A percentile compares a stretch with the other conserved stretches of the same genome.
phyloP scores from a whole-genome alignment of 371 early-diverging fungal species.

The Furculomyces boomerangus region DNA sequence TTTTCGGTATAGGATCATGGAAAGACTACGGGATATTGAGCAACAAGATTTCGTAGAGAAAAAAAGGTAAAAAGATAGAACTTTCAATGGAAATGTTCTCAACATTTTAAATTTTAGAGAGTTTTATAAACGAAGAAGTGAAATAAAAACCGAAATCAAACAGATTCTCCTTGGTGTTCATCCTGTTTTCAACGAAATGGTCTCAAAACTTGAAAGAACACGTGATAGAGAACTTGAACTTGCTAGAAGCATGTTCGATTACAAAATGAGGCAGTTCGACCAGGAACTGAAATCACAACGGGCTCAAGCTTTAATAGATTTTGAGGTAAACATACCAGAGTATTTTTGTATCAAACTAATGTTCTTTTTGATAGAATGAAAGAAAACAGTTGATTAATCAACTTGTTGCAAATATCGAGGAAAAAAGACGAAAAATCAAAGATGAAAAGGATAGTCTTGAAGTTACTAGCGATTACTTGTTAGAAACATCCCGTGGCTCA shows the following conservation, averaged over 20 bases:
- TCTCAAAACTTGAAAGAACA: constrained; percentile 33
- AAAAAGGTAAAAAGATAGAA: background rate
- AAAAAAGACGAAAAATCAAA: constrained; percentile 46
- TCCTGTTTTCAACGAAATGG: constrained; percentile 38
- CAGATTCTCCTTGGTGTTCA: constrained; percentile 37
- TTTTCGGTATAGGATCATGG: too few species aligned
- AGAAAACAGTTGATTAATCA: constrained; percentile 51
- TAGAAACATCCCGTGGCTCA: constrained; percentile 1
- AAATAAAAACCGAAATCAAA: constrained; percentile 16
- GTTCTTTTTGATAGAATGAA: constrained; percentile 32
- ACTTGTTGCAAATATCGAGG: constrained; percentile 51
- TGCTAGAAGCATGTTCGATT: constrained; percentile 30
- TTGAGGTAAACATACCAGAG: background rate
- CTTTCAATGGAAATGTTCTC: background rate
- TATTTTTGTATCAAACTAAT: background rate
- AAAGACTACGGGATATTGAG: constrained; percentile 21
- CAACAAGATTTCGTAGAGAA: constrained; percentile 13
- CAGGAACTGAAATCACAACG: constrained; percentile 6
- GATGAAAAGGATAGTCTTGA: constrained; percentile 75
- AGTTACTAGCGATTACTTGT: constrained; percentile 26
- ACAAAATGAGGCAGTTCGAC: constrained; percentile 12
- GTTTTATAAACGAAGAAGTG: constrained; percentile 12
- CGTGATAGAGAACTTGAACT: constrained; percentile 51
- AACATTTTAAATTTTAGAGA: constrained; percentile 2
- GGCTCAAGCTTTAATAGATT: constrained; percentile 10